phyloP scores from a whole-genome alignment of 805 yeast genomes.

The Candida coquimbonensis region DNA sequence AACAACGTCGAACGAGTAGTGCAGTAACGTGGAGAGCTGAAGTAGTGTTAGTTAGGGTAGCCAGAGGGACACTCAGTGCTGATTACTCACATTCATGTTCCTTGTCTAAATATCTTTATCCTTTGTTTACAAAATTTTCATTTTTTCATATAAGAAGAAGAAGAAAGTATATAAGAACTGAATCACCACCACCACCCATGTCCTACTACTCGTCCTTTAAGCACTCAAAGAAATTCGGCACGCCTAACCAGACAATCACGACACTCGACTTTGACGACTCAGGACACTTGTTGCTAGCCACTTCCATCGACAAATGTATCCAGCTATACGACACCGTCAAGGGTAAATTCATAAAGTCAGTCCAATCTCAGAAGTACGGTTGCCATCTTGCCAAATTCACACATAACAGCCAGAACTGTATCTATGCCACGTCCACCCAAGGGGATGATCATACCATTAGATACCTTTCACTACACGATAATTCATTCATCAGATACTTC shows the following conservation, averaged over 20 bases:
- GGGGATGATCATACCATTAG: conserved; percentile 69
- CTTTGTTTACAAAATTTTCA: too few species aligned
- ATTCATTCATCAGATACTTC: conserved; percentile 77
- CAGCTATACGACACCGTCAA: conserved; percentile 70
- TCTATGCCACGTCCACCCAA: conserved; percentile 72
- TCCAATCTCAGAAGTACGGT: conserved; percentile 86
- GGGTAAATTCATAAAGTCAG: conserved; percentile 63
- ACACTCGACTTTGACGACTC: conserved; percentile 78
- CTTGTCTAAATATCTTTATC: too few species aligned
- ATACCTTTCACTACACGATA: conserved; percentile 68
- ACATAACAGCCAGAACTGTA: conserved; percentile 60
- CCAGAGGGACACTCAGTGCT: neutral
- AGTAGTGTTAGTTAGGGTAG: neutral
- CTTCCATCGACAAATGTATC: conserved; percentile 77
- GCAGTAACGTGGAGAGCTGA: neutral
- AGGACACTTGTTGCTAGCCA: conserved; percentile 68
- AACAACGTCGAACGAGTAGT: conserved; percentile 5
- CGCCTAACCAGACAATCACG: conserved; percentile 36
- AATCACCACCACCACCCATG: neutral
- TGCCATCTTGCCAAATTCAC: conserved; percentile 82
- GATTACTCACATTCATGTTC: too few species aligned
- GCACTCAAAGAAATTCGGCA: conserved; percentile 42
- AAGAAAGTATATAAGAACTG: too few species aligned
- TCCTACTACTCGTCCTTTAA: conserved; percentile 18
- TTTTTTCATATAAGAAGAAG: too few species aligned